Evolutionary conservation across 1,139 yeast genomes (phyloP), one percentile per base, ranked within the genome.

Genomic region (Hansenula anomala): DNA sequence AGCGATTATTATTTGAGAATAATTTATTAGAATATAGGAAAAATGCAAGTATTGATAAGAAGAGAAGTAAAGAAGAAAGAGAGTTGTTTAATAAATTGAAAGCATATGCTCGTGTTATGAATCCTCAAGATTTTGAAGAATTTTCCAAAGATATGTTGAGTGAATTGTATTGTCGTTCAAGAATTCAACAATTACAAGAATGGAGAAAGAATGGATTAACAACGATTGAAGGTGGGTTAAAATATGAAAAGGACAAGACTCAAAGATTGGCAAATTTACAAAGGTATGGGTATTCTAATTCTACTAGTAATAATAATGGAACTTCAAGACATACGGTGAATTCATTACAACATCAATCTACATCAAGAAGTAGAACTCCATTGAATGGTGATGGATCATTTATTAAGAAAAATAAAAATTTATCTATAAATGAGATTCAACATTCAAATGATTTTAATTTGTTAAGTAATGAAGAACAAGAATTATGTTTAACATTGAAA

Each of bases 131-230:
- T 63, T 92, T 83, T 61, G 82, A 78, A 35, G 73, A 72, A 13
- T 88, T 92, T 55, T 65, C 82, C 3, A 76, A 72, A 30, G 95
- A 86, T 55, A 73, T 89, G 45, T 56, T 88, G 40, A 76, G 80
- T 6, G 98, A 92, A 60, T 71, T 88, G 38, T 80, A 78, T 52
- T 81, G 88, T 52, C 73, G 97, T 40, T 74, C 82, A 29, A 73
- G 95, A 45, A 89, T 92, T 40, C 84, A 84, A 39, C 97, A 89
- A 63, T 66, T 94, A 30, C 98, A 92, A 59, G 92, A 83, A 54
- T 94, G 96, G 89, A 75, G 99, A 45, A 74, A 82, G 34, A 81
- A 87, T 58, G 99, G 99, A 3, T 75, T 92, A 35, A 83, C 89
- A 3, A 78, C 89, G 0, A 54, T 88, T 39, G 97, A 90, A 42